Percentiles rank a stretch among this genome's conserved stretches.
Conservation (phyloP, 768 basidiomycete genomes). For the Lactifluus subvellereus region DNA sequence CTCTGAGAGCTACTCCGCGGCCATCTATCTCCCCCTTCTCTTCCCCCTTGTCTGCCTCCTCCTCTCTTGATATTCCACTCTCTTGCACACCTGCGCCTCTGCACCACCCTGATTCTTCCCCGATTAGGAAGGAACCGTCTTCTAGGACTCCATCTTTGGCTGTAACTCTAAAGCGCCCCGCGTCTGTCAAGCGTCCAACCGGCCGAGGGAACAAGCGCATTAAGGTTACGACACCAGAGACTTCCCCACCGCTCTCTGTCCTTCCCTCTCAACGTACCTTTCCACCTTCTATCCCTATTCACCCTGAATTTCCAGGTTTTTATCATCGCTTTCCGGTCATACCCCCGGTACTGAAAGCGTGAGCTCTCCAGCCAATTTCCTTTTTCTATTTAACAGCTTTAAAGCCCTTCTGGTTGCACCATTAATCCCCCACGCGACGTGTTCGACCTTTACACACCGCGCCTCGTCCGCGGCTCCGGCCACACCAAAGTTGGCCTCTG, state of each 20-base stretch:
- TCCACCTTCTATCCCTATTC: slow-evolving; percentile 43
- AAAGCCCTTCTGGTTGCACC: slow-evolving; percentile 35
- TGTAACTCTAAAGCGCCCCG: slow-evolving; percentile 7
- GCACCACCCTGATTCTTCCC: neutral
- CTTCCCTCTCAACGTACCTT: slow-evolving; percentile 43
- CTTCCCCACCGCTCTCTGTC: neutral
- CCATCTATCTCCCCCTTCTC: slow-evolving; percentile 19
- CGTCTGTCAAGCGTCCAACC: neutral
- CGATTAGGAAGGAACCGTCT: neutral
- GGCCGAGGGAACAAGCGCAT: neutral
- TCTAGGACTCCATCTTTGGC: neutral
- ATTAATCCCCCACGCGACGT: slow-evolving; percentile 56
- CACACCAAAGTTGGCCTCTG: slow-evolving; percentile 67
- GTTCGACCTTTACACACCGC: slow-evolving; percentile 71
- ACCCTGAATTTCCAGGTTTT: slow-evolving; percentile 50
- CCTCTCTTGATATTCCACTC: slow-evolving; percentile 19
- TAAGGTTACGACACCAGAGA: neutral
- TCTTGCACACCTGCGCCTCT: slow-evolving; percentile 6
- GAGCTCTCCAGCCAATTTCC: neutral
- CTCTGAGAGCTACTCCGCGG: slow-evolving; percentile 15
- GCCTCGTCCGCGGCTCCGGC: slow-evolving; percentile 68
- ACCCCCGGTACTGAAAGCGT: slow-evolving; percentile 25
- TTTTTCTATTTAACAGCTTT: neutral
- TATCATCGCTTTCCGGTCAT: slow-evolving; percentile 69
- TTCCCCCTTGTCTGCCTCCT: slow-evolving; percentile 15